Evolutionary conservation across 352 stramenopile genomes (phyloP).

Genomic region (Halophytophthora batemanensis): DNA sequence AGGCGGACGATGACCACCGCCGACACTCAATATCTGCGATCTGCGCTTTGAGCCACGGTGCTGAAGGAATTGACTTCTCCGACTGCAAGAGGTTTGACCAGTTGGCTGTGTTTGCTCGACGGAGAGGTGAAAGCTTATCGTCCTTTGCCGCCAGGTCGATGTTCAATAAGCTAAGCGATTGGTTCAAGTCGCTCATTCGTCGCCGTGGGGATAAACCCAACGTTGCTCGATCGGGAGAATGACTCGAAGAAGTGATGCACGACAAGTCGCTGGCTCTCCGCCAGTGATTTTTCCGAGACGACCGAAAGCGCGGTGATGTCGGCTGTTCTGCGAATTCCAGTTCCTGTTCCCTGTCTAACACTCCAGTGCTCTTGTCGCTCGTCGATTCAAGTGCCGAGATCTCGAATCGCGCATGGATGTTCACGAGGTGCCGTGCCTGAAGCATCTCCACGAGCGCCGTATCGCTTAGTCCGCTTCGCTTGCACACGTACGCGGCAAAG

Average conservation of each 20-base stretch:
- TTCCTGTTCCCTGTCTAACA: conserved; percentile 7
- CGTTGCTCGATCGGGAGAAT: conserved; percentile 11
- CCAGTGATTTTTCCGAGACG: conserved; percentile 20
- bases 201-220: conserved; percentile 37
- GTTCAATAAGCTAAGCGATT: conserved; percentile 18
- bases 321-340: conserved; percentile 6
- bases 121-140: conserved; percentile 15
- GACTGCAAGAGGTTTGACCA: conserved; percentile 36
- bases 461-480: conserved; percentile 76
- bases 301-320: conserved; percentile 29
- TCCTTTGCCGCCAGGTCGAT: conserved; percentile 15
- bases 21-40: conserved; percentile 84
- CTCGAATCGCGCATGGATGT: conserved; percentile 68
- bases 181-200: conserved; percentile 60
- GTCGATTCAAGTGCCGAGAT: conserved; percentile 34
- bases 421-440: conserved; percentile 75
- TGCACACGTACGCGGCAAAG: conserved; percentile 81
- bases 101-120: conserved; percentile 47
- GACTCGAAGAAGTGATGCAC: conserved; percentile 15
- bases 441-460: conserved; percentile 85
- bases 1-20: conserved; percentile 80
- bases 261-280: conserved; percentile 13
- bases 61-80: conserved; percentile 34
- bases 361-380: conserved; percentile 5
- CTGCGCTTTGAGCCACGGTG: conserved; percentile 75